These are phyloP conservation scores for Priceomyces castillae DNA, from an alignment of 805 yeast genomes.

Conservation along the genomic window DNA sequence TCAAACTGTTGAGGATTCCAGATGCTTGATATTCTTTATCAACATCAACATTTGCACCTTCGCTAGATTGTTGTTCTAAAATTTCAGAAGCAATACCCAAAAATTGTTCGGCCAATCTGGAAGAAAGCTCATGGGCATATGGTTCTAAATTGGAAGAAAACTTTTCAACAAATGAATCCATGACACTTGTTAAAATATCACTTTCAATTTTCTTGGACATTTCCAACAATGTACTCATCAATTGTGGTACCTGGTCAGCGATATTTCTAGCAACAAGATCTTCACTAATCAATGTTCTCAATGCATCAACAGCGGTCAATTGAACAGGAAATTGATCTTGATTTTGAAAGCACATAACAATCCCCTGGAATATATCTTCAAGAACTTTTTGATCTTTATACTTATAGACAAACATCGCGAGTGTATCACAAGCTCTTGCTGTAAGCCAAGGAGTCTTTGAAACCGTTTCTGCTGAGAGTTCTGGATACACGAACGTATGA, in stretches of 20 bases:
- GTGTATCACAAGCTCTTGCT: constrained; percentile 46
- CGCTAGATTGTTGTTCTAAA: constrained; percentile 22
- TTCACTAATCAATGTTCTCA: constrained; percentile 47
- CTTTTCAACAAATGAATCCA: constrained; percentile 45
- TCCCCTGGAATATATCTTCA: constrained; percentile 40
- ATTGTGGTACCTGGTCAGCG: constrained; percentile 43
- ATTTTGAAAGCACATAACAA: constrained; percentile 38
- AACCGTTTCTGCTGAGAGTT: constrained; percentile 29
- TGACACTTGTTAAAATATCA: constrained; percentile 42
- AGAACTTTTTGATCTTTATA: constrained; percentile 34
- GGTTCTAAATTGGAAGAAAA: constrained; percentile 43
- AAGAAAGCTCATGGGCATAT: constrained; percentile 39
- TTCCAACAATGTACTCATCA: constrained; percentile 43
- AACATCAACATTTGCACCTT: constrained; percentile 18
- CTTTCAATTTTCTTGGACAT: constrained; percentile 44
- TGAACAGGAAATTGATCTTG: constrained; percentile 48
- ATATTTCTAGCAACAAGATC: constrained; percentile 41
- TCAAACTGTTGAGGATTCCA: constrained; percentile 41
- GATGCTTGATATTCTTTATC: constrained; percentile 45
- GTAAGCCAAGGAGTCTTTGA: constrained; percentile 38
- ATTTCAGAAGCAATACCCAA: constrained; percentile 62
- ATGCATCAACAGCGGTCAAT: constrained; percentile 52
- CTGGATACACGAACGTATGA: constrained; percentile 40
- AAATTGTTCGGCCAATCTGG: constrained; percentile 69
- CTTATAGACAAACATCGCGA: constrained; percentile 38